Percentiles rank a stretch among this genome's conserved stretches.
Conservation (phyloP, 139 green algal genomes). For the Auxenochlorella pyrenoidosa region DNA sequence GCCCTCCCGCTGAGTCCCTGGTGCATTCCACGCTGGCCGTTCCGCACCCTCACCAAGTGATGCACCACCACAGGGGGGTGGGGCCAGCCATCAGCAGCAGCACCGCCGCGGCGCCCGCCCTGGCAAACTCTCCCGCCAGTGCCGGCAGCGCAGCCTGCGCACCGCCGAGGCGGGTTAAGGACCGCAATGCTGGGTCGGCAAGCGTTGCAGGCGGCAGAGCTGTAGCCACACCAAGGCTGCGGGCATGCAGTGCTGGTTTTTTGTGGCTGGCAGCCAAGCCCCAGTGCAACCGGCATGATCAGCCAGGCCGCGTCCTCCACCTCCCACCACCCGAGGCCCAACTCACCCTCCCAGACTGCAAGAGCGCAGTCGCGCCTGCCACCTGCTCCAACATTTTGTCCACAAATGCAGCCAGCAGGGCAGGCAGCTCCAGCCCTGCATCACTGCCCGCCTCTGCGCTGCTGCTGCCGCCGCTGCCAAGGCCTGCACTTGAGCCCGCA, state of each 20-base stretch:
- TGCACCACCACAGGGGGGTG: constrained; percentile 34
- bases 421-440: neutral
- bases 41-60: neutral
- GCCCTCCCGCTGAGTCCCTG: no score
- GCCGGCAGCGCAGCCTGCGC: neutral
- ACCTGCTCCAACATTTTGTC: neutral
- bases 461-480: neutral
- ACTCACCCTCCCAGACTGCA: constrained; percentile 2
- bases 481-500: no score
- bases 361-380: neutral
- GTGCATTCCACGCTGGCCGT: no score
- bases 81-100: neutral
- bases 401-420: constrained; percentile 3
- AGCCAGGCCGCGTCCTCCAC: no score
- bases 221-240: neutral
- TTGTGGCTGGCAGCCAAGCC: no score
- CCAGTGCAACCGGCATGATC: no score
- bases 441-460: no score
- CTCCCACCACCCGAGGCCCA: no score
- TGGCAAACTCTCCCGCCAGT: neutral
- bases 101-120: neutral
- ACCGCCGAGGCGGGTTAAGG: neutral
- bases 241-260: neutral
- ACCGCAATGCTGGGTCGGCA: neutral
- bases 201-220: neutral